phyloP scores from a whole-genome alignment of 331 rosid species.

The Quercus lobata region DNA sequence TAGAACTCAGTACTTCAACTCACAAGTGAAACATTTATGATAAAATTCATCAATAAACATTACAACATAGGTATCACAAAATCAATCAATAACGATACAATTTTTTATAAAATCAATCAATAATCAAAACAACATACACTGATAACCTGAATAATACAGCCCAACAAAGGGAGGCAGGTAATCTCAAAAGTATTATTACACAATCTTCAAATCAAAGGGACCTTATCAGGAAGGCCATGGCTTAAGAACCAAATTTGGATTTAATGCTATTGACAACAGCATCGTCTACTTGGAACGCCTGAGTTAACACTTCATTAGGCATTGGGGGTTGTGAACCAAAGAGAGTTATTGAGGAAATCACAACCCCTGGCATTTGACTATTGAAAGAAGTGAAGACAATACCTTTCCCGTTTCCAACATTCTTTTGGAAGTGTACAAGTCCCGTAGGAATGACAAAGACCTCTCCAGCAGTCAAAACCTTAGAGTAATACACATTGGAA shows the following conservation, averaged over 20 bases:
- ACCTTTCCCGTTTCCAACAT: constrained; percentile 35
- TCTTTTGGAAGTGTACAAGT: constrained; percentile 32
- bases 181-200: not conserved
- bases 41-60: no score
- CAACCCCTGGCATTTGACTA: constrained; percentile 33
- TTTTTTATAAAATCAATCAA: not conserved
- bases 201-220: not conserved
- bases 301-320: constrained; percentile 21
- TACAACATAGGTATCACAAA: not conserved
- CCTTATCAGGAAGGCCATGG: not conserved
- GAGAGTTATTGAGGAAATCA: not conserved
- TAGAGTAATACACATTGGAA: constrained; percentile 29
- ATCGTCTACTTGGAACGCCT: constrained; percentile 29
- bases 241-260: constrained; percentile 27
- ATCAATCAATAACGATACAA: no score
- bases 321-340: constrained; percentile 32
- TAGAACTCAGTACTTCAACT: not conserved
- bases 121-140: not conserved
- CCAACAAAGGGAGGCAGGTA: not conserved
- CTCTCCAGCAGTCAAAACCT: constrained; percentile 35
- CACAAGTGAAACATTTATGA: not conserved
- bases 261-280: constrained; percentile 24
- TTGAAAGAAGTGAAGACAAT: constrained; percentile 31
- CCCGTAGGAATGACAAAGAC: constrained; percentile 40
- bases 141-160: not conserved